Evolutionary conservation across 768 basidiomycete genomes (phyloP).

Genomic region (Phallus indusiatus): DNA sequence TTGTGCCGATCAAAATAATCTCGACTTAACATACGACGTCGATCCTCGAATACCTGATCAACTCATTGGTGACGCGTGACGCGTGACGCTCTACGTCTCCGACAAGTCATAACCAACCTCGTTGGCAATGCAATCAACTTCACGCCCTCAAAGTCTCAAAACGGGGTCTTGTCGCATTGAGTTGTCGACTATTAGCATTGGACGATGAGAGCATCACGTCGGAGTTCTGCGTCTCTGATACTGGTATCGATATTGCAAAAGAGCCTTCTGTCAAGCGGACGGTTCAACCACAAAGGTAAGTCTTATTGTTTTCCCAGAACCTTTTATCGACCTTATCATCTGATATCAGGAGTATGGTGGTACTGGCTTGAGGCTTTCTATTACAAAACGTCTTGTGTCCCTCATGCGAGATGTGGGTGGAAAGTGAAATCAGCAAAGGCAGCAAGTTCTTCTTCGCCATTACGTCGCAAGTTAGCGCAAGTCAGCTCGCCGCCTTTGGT

Average conservation of each 20-base stretch:
- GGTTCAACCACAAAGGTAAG: slow-evolving; percentile 87
- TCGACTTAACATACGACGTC: slow-evolving; percentile 94
- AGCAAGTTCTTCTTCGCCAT: slow-evolving; percentile 97
- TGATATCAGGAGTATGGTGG: slow-evolving; percentile 81
- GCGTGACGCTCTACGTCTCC: too few relatives aligned
- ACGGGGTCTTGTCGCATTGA: slow-evolving; percentile 87
- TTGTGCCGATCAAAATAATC: slow-evolving; percentile 91
- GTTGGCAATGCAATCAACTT: slow-evolving; percentile 98
- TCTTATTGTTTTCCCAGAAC: neutral
- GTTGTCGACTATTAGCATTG: slow-evolving; percentile 66
- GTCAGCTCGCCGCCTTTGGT: slow-evolving; percentile 62
- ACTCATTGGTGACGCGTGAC: slow-evolving; percentile 91
- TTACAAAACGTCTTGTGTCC: slow-evolving; percentile 92
- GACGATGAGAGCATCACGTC: slow-evolving; percentile 82
- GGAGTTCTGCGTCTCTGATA: slow-evolving; percentile 96
- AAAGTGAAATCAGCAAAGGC: slow-evolving; percentile 87
- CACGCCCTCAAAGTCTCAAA: slow-evolving; percentile 68
- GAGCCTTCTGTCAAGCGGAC: slow-evolving; percentile 99
- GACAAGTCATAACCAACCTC: slow-evolving; percentile 92
- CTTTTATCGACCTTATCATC: neutral
- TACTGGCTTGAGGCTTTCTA: slow-evolving; percentile 91
- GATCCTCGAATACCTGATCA: slow-evolving; percentile 95
- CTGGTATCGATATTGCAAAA: slow-evolving; percentile 97
- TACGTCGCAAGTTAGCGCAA: slow-evolving; percentile 74
- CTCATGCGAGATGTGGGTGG: slow-evolving; percentile 99